Conservation (phyloP, 73 alveolate species). For the Breviolum minutum region DNA sequence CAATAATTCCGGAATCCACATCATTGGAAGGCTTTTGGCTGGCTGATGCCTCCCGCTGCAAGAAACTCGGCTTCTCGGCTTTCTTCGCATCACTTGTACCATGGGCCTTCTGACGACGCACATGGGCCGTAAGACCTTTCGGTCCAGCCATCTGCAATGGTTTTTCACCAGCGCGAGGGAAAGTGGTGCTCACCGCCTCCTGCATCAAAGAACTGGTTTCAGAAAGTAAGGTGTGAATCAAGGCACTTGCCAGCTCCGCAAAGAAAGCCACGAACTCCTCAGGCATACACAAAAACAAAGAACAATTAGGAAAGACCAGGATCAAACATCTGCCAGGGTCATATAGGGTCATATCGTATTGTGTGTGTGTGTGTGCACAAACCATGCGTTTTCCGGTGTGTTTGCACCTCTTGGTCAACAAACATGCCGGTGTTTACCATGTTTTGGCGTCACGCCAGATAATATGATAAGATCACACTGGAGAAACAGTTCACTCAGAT, state of each 20-base stretch:
- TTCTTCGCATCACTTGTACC: not conserved
- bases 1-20: constrained; percentile 44
- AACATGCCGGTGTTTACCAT: too few relatives aligned
- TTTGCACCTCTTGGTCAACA: too few relatives aligned
- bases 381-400: too few relatives aligned
- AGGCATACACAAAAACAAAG: too few relatives aligned
- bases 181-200: not conserved
- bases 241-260: constrained; percentile 20
- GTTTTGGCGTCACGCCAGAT: too few relatives aligned
- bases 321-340: not conserved
- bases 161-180: constrained; percentile 8
- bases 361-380: too few relatives aligned
- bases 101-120: not conserved
- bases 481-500: too few relatives aligned
- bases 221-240: not conserved
- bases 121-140: constrained; percentile 29
- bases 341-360: too few relatives aligned
- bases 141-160: constrained; percentile 52
- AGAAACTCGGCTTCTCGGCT: not conserved
- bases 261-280: not conserved
- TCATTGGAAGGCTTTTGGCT: constrained; percentile 13
- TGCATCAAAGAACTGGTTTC: constrained; percentile 8
- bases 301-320: not conserved
- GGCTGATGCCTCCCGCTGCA: constrained; percentile 46
- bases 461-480: too few relatives aligned